phyloP scores from a whole-genome alignment of 2,329 filamentous ascomycete species.

The Geosmithia putterillii region DNA sequence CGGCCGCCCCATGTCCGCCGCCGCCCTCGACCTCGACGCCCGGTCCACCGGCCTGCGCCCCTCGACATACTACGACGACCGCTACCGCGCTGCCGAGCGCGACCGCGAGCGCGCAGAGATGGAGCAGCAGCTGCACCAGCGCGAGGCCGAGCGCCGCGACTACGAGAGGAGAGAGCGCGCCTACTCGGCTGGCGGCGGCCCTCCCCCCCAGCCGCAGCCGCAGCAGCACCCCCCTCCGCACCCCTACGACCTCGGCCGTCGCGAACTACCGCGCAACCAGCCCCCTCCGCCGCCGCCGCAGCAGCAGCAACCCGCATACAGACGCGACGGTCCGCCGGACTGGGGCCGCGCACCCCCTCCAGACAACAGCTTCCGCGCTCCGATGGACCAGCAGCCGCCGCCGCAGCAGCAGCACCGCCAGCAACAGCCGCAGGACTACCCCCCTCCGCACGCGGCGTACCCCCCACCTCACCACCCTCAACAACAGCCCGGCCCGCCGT shows the following conservation, averaged over 20 bases:
- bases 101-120: slow-evolving; percentile 32
- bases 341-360: slow-evolving; percentile 18
- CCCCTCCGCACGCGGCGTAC: slow-evolving; percentile 22
- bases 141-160: slow-evolving; percentile 30
- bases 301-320: slow-evolving; percentile 17
- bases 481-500: slow-evolving; percentile 8
- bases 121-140: slow-evolving; percentile 20
- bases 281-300: slow-evolving; percentile 28
- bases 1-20: slow-evolving; percentile 39
- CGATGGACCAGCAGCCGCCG: slow-evolving; percentile 26
- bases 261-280: slow-evolving; percentile 29
- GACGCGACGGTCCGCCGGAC: slow-evolving; percentile 17
- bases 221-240: slow-evolving; percentile 17
- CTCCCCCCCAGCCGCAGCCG: slow-evolving; percentile 16
- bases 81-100: slow-evolving; percentile 35
- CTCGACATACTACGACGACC: slow-evolving; percentile 33
- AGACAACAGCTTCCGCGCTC: slow-evolving; percentile 20
- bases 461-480: slow-evolving; percentile 10
- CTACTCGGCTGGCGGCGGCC: slow-evolving; percentile 35
- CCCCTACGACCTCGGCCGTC: slow-evolving; percentile 25
- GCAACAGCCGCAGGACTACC: slow-evolving; percentile 33
- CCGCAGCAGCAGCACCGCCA: slow-evolving; percentile 35
- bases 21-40: no score
- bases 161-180: slow-evolving; percentile 31
- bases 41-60: slow-evolving; percentile 28